phyloP scores from a whole-genome alignment of 352 stramenopile genomes.

The Thalassiosira hispida region DNA sequence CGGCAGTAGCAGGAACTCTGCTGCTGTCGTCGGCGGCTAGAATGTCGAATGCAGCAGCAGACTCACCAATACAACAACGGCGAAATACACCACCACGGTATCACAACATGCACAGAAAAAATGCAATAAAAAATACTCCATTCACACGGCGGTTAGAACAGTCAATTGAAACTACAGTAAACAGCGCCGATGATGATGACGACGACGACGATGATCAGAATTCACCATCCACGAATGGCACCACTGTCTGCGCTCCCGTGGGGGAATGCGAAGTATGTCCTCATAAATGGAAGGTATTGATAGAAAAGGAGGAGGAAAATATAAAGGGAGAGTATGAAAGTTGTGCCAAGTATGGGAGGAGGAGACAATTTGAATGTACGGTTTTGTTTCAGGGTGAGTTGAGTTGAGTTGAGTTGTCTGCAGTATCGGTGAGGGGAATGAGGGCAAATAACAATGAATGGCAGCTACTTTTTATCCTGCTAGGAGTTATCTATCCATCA shows the following conservation, averaged over 20 bases:
- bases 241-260: constrained; percentile 25
- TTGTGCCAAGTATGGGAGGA: constrained; percentile 35
- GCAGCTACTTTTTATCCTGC: background rate
- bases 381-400: constrained; percentile 40
- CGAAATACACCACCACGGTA: no score
- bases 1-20: no score
- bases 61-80: background rate
- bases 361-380: constrained; percentile 44
- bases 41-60: background rate
- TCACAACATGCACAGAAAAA: no score
- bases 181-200: constrained; percentile 12
- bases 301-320: constrained; percentile 43
- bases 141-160: background rate
- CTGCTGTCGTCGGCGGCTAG: background rate
- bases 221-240: background rate
- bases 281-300: constrained; percentile 22
- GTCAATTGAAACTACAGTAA: constrained; percentile 1
- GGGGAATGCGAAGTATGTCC: constrained; percentile 47
- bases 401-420: background rate
- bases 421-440: background rate
- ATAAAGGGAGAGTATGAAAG: constrained; percentile 45
- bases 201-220: background rate
- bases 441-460: background rate
- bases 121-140: background rate
- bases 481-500: no score